Evolutionary conservation across 2,329 filamentous ascomycete genomes (phyloP).

Genomic region (Colletotrichum zoysiae): DNA sequence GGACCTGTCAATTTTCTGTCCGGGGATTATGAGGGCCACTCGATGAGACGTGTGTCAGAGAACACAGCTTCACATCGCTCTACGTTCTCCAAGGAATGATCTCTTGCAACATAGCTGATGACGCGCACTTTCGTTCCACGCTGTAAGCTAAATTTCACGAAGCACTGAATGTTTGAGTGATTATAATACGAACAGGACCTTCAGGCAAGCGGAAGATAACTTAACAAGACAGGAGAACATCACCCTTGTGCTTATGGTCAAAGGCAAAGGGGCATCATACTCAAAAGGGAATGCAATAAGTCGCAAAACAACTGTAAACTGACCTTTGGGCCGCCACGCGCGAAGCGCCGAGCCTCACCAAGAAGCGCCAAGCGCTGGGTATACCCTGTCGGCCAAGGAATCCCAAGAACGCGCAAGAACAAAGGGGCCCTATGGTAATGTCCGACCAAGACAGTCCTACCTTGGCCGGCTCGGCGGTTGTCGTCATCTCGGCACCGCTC

Average conservation of each 20-base stretch:
- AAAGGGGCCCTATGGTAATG: slow-evolving; percentile 5
- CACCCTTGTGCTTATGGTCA: too few species aligned
- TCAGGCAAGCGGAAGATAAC: not conserved
- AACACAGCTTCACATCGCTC: not conserved
- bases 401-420: slow-evolving; percentile 20
- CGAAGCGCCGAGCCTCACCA: slow-evolving; percentile 34
- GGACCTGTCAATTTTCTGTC: not conserved
- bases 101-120: not conserved
- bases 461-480: slow-evolving; percentile 28
- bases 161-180: too few species aligned
- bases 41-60: not conserved
- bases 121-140: not conserved
- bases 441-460: slow-evolving; percentile 19
- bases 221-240: not conserved
- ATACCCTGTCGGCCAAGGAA: slow-evolving; percentile 29
- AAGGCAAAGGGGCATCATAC: not conserved
- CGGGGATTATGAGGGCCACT: not conserved
- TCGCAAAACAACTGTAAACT: slow-evolving; percentile 3
- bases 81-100: too few species aligned
- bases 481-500: slow-evolving; percentile 17
- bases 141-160: too few species aligned
- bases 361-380: slow-evolving; percentile 33
- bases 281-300: not conserved
- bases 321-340: slow-evolving; percentile 24
- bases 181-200: not conserved